Percentiles rank a stretch among this genome's conserved stretches.
Conservation (phyloP, 345 rosid genomes). For the Populus tremula region DNA sequence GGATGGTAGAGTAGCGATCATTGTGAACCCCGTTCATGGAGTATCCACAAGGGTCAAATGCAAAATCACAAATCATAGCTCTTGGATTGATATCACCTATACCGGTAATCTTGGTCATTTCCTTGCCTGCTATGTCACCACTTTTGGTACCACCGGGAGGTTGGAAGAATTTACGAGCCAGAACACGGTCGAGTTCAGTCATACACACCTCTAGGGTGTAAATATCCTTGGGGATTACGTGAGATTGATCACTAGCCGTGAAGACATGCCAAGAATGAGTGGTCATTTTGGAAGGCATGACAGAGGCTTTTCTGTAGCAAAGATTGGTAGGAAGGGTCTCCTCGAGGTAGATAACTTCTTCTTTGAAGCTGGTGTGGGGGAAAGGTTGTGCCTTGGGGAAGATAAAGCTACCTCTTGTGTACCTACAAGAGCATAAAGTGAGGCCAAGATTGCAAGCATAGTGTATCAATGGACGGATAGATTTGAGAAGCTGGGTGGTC, state of each 20-base stretch:
- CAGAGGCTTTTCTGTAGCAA: slow-evolving; percentile 63
- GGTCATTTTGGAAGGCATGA: slow-evolving; percentile 62
- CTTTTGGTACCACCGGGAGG: slow-evolving; percentile 38
- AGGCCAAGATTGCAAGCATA: slow-evolving; percentile 63
- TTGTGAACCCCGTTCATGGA: slow-evolving; percentile 93
- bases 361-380: slow-evolving; percentile 80
- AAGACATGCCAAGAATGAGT: slow-evolving; percentile 89
- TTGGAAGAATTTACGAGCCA: slow-evolving; percentile 57
- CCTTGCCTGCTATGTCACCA: slow-evolving; percentile 63
- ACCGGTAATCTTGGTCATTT: slow-evolving; percentile 78
- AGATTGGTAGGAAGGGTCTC: slow-evolving; percentile 54
- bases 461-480: slow-evolving; percentile 72
- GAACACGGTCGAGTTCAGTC: slow-evolving; percentile 82
- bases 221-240: background rate
- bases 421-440: slow-evolving; percentile 53
- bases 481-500: slow-evolving; percentile 90
- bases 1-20: slow-evolving; percentile 93
- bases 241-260: slow-evolving; percentile 48
- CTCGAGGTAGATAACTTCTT: slow-evolving; percentile 68
- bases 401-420: slow-evolving; percentile 91
- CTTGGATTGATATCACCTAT: slow-evolving; percentile 58
- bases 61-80: slow-evolving; percentile 78
- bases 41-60: slow-evolving; percentile 96
- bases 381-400: slow-evolving; percentile 85
- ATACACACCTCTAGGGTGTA: slow-evolving; percentile 86